Evolutionary conservation across 768 basidiomycete species (phyloP), one percentile per base, ranked within the genome.

Genomic region (Amanita muscaria): DNA sequence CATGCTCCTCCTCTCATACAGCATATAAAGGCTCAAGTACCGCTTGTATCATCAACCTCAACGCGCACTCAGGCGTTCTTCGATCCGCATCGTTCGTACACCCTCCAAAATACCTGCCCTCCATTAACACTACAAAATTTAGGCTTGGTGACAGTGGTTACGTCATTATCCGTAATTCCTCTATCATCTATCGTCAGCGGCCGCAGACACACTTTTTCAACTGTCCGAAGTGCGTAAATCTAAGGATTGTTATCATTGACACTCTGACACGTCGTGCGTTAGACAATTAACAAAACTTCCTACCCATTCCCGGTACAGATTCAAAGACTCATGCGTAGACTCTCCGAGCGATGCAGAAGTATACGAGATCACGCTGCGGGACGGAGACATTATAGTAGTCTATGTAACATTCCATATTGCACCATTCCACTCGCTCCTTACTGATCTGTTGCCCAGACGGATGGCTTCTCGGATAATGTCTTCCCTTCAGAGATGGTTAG

Each of bases 61-160:
- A 89, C 55, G 72, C 83, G 7, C 74, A 82, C 14, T 83, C 81
- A 2, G 87, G 87, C 12, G 49, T 82, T 34, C 66, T 90, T 46
- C 82, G 83, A 40, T 77, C 85, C 18, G 83, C 85, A 46, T 89
- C 87, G 87, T 88, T 57, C 52, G 76, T 19, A 37, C 16, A 19
- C 30, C 31, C 39, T 37, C 42, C 12, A 37, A 48, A 34, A 46
- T 50, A 23, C 21, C 45, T 32, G 14, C 40, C 15, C 27, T 48
- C 7, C 19, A 27, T 22, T 40, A n/a, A 44, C 49, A 9, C 44
- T 48, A 19, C 37, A 41, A 31, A 48, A 47, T 46, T 38, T 46
- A 88, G 84, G 57, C 65, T 88, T 52, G 84, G 84, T n/a, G 84
- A 88, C 59, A 87, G 84, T 46, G 84, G 84, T 5, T 87, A 77